Percentiles rank a stretch among this genome's conserved stretches.
Conservation (phyloP, 2,329 filamentous ascomycete genomes). For the Penicillium thymicola region DNA sequence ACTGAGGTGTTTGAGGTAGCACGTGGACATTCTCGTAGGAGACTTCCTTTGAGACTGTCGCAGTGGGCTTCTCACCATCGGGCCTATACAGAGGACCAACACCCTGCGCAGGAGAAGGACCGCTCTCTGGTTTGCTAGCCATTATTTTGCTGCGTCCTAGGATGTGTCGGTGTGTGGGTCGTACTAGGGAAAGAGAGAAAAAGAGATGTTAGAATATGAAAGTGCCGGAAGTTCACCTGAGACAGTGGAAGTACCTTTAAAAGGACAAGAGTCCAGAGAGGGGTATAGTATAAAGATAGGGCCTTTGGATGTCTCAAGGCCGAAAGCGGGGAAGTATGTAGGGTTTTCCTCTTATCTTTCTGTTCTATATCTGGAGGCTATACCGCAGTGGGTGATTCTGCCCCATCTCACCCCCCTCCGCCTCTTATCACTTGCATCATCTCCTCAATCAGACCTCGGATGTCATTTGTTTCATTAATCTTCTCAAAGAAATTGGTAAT, state of each 20-base stretch:
- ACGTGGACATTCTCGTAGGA: conserved; percentile 84
- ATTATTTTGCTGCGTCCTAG: conserved; percentile 15
- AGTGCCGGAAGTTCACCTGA: background rate
- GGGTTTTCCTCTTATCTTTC: conserved; percentile 18
- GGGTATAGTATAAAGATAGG: background rate
- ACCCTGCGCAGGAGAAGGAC: conserved; percentile 56
- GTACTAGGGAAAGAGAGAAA: background rate
- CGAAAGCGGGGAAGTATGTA: conserved; percentile 15
- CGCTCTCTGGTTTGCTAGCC: conserved; percentile 28
- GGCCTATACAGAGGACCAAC: conserved; percentile 78
- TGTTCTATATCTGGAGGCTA: conserved; percentile 8
- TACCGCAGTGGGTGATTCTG: conserved; percentile 13
- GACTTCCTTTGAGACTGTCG: conserved; percentile 82
- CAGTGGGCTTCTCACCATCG: conserved; percentile 74
- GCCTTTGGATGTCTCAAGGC: background rate
- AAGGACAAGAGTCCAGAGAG: background rate
- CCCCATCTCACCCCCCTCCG: conserved; percentile 7
- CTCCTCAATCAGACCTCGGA: background rate
- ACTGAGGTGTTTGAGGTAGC: conserved; percentile 87
- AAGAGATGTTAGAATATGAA: background rate
- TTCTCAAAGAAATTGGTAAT: background rate
- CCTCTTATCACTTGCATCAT: conserved; percentile 10
- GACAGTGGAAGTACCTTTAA: background rate
- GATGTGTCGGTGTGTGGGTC: background rate
- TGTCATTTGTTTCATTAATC: background rate